Evolutionary conservation across 306 rosid species (phyloP).

Genomic region (Parietaria judaica): DNA sequence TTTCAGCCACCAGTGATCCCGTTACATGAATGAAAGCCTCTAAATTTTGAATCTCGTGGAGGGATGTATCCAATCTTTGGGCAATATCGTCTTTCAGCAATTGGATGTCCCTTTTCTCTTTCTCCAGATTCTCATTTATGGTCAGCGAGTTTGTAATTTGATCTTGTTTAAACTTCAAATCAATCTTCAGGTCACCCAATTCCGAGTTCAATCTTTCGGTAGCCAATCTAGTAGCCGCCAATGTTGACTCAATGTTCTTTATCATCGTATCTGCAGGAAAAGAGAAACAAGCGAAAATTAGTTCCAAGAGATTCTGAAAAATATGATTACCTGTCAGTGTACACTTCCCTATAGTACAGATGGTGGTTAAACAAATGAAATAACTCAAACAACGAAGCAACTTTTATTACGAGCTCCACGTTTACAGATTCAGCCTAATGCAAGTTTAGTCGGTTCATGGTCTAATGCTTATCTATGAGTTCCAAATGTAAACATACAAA

Average conservation of each 20-base stretch:
- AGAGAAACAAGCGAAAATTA: background rate
- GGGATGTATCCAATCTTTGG: slow-evolving; percentile 43
- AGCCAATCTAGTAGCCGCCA: slow-evolving; percentile 41
- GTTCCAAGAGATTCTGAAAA: too few species aligned
- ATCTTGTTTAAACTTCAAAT: slow-evolving; percentile 54
- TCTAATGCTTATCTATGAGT: background rate
- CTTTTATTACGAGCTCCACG: background rate
- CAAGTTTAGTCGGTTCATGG: background rate
- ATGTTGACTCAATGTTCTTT: slow-evolving; percentile 52
- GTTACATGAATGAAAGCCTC: slow-evolving; percentile 43
- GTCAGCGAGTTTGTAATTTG: slow-evolving; percentile 37
- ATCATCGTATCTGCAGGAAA: slow-evolving; percentile 54
- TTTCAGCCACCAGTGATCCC: slow-evolving; percentile 40
- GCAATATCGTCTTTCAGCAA: slow-evolving; percentile 39
- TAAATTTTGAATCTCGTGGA: slow-evolving; percentile 51
- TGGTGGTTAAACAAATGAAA: background rate
- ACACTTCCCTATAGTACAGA: too few species aligned
- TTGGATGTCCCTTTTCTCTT: slow-evolving; percentile 51
- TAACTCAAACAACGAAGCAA: background rate
- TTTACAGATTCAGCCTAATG: background rate
- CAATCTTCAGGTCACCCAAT: slow-evolving; percentile 48
- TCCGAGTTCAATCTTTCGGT: slow-evolving; percentile 56
- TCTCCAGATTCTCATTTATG: slow-evolving; percentile 41
- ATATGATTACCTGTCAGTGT: too few species aligned
- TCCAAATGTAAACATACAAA: background rate